A percentile compares a stretch with the other conserved stretches of the same genome.
phyloP scores from a whole-genome alignment of 495 filamentous ascomycete species.

The Trichoderma orchidacearum region DNA sequence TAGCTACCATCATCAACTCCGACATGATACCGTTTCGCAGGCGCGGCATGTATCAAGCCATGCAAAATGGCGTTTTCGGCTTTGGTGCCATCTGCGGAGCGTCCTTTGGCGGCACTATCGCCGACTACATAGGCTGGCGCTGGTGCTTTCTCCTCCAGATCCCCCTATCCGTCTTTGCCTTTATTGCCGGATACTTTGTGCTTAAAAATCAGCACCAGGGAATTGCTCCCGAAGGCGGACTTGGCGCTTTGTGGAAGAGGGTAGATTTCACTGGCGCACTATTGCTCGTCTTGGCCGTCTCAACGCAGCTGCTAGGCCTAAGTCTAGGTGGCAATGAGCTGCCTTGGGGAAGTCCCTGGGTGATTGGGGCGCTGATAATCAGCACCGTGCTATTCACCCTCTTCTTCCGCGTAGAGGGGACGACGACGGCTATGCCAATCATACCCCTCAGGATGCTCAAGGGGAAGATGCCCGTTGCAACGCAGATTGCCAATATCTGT shows the following conservation, averaged over 20 bases:
- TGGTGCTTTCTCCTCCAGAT: constrained; percentile 29
- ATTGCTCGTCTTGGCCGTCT: constrained; percentile 35
- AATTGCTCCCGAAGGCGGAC: constrained; percentile 12
- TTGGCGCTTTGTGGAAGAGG: constrained; percentile 26
- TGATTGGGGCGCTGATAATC: constrained; percentile 28
- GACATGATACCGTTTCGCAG: constrained; percentile 44
- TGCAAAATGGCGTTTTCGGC: constrained; percentile 41
- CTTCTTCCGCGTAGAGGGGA: constrained; percentile 36
- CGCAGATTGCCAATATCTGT: constrained; percentile 40
- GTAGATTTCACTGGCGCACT: constrained; percentile 39
- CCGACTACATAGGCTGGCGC: constrained; percentile 26
- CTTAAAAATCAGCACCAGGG: constrained; percentile 19
- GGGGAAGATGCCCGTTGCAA: constrained; percentile 33
- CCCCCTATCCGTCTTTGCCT: constrained; percentile 34
- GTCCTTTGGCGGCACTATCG: constrained; percentile 23
- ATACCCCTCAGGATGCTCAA: constrained; percentile 41
- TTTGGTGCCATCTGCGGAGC: constrained; percentile 31
- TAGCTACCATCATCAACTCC: constrained; percentile 44
- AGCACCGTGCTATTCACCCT: constrained; percentile 30
- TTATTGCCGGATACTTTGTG: constrained; percentile 35
- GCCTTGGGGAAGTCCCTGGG: constrained; percentile 37
- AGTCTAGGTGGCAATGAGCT: constrained; percentile 45
- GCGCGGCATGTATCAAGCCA: constrained; percentile 45
- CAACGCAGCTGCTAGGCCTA: constrained; percentile 37
- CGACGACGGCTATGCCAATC: constrained; percentile 36